phyloP scores from a whole-genome alignment of 352 stramenopile species.

The Pythium oligandrum region DNA sequence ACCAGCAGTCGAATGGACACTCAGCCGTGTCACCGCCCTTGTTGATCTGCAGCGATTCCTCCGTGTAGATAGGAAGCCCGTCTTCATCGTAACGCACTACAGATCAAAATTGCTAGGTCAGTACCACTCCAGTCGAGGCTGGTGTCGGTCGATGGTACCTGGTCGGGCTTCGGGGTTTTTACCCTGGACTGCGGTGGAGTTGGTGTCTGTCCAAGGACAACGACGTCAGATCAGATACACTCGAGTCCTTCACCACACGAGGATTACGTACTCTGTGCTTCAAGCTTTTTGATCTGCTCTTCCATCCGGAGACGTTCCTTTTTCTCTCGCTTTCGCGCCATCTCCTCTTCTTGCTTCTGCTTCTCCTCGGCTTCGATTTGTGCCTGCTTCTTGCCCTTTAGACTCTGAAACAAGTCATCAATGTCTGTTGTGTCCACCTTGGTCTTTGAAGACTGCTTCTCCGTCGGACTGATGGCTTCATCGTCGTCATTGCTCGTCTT shows the following conservation, averaged over 20 bases:
- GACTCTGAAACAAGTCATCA: slow-evolving; percentile 69
- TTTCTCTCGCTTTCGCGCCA: slow-evolving; percentile 32
- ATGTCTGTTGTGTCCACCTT: slow-evolving; percentile 44
- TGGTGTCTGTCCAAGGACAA: slow-evolving; percentile 53
- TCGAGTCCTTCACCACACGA: not conserved
- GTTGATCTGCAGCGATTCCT: slow-evolving; percentile 76
- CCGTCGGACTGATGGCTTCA: not conserved
- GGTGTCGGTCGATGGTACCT: slow-evolving; percentile 28
- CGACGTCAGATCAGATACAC: not conserved
- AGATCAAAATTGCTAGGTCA: not conserved
- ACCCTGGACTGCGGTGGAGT: slow-evolving; percentile 49
- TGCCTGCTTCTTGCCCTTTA: slow-evolving; percentile 77
- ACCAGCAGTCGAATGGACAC: slow-evolving; percentile 90
- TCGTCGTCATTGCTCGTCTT: slow-evolving; percentile 24
- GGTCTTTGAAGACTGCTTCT: not conserved
- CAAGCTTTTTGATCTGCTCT: slow-evolving; percentile 77
- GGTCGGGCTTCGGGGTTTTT: slow-evolving; percentile 69
- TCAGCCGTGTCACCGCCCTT: slow-evolving; percentile 80
- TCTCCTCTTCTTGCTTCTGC: slow-evolving; percentile 41
- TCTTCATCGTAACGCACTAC: slow-evolving; percentile 84
- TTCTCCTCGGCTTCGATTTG: slow-evolving; percentile 51
- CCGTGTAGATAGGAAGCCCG: slow-evolving; percentile 83
- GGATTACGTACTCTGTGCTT: slow-evolving; percentile 66
- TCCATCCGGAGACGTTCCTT: slow-evolving; percentile 64
- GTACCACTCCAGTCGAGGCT: not conserved